Base-by-base conservation (phyloP, 2,329 filamentous ascomycete species). In the Aspergillus sp. region DNA sequence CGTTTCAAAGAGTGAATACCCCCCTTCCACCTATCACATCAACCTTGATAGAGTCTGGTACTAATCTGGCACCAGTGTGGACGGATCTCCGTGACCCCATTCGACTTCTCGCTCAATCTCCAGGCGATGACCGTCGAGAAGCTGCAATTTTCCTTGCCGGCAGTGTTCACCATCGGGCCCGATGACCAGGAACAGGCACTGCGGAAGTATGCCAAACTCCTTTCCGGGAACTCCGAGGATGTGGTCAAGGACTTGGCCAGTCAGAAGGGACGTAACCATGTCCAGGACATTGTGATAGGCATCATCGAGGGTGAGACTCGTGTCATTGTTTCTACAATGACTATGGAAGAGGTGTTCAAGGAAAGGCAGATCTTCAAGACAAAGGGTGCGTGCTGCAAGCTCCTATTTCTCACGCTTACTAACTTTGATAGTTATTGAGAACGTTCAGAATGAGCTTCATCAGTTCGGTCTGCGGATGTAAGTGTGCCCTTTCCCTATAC, bases 91-190 rank as follows among this genome's bases (percentile, higher is more conserved):
- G 68, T 76, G 45, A 67, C 69, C 14, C 73, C 64, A 0, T 89
- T 89, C 66, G 90, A 95, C 72, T 93, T 94, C 72, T 84, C 82
- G 53, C 89, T 95, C 80, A 85, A 86, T 52, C 77, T 95, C 1
- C 88, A 92, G 67, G 90, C 90, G 52, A 96, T 95, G 90, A 95
- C 90, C 16, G 84, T 87, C 63, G 91, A 95, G 75, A 95, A 95
- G 71, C 80, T 94, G 3, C 88, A 92, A 58, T 92, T 94, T 68
- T 80, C 85, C 4, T 81, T 94, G 0, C 90, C 89, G 2, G 89
- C 91, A 10, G 88, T 94, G 57, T 94, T 94, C 74, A 94, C 90
- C 34, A 87, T 94, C 54, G 90, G 90, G 13, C 90, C 91, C 0
- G 85, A 91, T 57, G 84, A 93, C 57, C 85, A 87, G 57, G 72